Conservation (phyloP, 306 rosid genomes). For the Lupinus albus region DNA sequence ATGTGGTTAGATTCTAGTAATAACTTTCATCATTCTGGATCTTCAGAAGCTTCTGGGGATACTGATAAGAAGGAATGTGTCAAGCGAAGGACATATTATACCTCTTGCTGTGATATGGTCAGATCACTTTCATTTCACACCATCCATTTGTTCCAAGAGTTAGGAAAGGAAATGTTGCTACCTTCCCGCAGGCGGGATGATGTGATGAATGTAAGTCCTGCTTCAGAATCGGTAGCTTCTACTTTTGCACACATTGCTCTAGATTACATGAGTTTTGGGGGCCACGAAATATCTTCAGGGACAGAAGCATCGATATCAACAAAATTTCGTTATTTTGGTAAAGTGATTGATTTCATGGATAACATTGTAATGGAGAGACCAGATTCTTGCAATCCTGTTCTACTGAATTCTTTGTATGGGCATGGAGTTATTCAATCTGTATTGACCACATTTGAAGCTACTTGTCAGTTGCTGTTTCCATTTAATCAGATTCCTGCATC, state of each 20-base stretch:
- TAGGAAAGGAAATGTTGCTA: conserved; percentile 84
- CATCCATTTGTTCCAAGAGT: conserved; percentile 91
- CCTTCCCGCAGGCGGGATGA: conserved; percentile 98
- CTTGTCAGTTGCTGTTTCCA: conserved; percentile 86
- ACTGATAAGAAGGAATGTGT: conserved; percentile 62
- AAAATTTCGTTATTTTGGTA: conserved; percentile 87
- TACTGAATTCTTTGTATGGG: conserved; percentile 88
- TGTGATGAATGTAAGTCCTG: conserved; percentile 67
- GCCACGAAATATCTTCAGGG: conserved; percentile 57
- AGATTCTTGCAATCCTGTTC: conserved; percentile 87
- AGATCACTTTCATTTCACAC: conserved; percentile 90
- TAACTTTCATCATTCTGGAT: conserved; percentile 55
- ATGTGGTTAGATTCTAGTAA: conserved; percentile 57
- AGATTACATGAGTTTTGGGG: conserved; percentile 87
- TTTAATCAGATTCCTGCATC: conserved; percentile 76
- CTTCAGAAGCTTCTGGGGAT: conserved; percentile 58
- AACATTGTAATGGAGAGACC: conserved; percentile 82
- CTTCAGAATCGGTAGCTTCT: conserved; percentile 87
- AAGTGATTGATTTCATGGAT: conserved; percentile 88
- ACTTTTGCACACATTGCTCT: conserved; percentile 70
- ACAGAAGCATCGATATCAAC: conserved; percentile 71
- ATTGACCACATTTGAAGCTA: conserved; percentile 95
- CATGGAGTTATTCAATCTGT: conserved; percentile 84
- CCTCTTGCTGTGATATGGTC: conserved; percentile 85
- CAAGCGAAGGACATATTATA: conserved; percentile 70